Evolutionary conservation across 2,329 filamentous ascomycete species (phyloP), one percentile per base, ranked within the genome.

Genomic region (Periglandula ipomoeae): DNA sequence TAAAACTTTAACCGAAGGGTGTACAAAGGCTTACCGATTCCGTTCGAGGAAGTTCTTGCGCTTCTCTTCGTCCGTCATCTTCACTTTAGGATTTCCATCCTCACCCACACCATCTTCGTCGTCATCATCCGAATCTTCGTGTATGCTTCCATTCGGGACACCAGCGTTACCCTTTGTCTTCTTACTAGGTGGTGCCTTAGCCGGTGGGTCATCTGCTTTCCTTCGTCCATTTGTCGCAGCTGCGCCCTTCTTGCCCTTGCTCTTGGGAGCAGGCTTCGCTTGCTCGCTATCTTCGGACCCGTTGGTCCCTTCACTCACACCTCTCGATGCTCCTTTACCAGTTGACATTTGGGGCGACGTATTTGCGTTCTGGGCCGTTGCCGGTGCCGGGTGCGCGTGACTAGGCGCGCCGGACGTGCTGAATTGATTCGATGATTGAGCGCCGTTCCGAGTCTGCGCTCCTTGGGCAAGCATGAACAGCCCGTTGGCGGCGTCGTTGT

Each of bases 1-100:
- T 27, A 20, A 8, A 35, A 15, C 3, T 24, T 3, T 11, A 22
- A 17, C 13, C 46, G 13, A 9, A 4, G 37, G 43, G 17, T 20
- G 19, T 22, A 6, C n/a, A 13, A 17, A 9, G 24, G 7, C 81
- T 60, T 81, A 95, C 91, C 91, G 83, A 66, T 98, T 98, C 24
- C 93, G 79, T 63, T 98, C 93, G 2, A 98, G 74, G 67, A 98
- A 98, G 65, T 97, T 98, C 71, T 94, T 95, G 38, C 93, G 80
- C 74, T 98, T 98, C 72, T 98, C 93, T 62, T 97, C 93, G 49
- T 97, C 93, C 0, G 90, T 96, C 89, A 96, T 95, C 73, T 95
- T 96, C 0, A 66, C 62, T 65, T 82, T 85, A 38, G 73, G 80
- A 37, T 74, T 71, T 43, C 79, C 72, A 26, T 74, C 76, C 5